A percentile compares a stretch with the other conserved stretches of the same genome.
Conservation (phyloP, 2,329 filamentous ascomycete genomes). For the Cladophialophora immunda region DNA sequence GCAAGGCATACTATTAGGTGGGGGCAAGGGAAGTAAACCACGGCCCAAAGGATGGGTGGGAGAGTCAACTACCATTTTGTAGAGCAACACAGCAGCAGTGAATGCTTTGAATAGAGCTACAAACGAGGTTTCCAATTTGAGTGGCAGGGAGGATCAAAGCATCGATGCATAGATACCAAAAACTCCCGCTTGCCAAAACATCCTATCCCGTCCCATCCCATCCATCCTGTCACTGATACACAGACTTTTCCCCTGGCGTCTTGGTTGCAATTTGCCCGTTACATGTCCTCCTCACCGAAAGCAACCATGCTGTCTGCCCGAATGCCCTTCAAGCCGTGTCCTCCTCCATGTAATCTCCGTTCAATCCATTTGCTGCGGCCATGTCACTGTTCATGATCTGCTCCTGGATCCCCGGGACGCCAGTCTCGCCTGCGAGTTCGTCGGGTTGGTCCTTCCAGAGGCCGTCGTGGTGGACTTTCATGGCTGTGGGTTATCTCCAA, state of each 20-base stretch:
- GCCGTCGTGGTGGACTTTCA: conserved; percentile 42
- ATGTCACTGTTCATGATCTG: conserved; percentile 39
- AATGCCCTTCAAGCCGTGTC: conserved; percentile 26
- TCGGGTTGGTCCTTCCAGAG: conserved; percentile 36
- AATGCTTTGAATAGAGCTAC: too few relatives aligned
- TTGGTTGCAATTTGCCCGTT: conserved; percentile 15
- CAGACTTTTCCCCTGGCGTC: background rate
- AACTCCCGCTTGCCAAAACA: background rate
- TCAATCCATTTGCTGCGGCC: conserved; percentile 32
- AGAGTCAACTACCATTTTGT: too few relatives aligned
- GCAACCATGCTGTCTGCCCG: background rate
- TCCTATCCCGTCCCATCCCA: background rate
- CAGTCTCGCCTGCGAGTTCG: conserved; percentile 36
- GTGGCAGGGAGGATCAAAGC: background rate
- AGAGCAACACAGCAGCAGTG: too few relatives aligned
- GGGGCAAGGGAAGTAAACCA: too few relatives aligned
- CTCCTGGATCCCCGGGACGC: conserved; percentile 35
- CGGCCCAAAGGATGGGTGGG: background rate
- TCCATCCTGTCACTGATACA: background rate
- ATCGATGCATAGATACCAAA: background rate
- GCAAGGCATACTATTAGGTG: too few relatives aligned
- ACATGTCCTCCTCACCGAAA: background rate
- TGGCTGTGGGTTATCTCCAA: conserved; percentile 18
- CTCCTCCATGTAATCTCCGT: conserved; percentile 28
- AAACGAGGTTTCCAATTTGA: background rate